Conservation (phyloP, 202 grass and related monocot genomes). For the Carex sylvatica region DNA sequence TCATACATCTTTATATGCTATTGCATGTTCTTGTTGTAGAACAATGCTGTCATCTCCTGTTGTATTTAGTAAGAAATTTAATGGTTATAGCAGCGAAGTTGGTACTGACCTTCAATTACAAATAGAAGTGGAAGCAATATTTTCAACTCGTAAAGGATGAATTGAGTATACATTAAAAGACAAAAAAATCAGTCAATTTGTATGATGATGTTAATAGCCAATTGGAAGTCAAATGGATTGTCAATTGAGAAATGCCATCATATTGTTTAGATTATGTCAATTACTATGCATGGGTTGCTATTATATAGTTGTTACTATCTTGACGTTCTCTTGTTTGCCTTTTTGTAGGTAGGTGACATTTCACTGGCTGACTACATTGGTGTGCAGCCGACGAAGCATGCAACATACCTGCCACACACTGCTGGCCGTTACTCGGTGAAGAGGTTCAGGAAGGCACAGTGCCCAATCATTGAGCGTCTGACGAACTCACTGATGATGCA, state of each 20-base stretch:
- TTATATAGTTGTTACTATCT: not conserved
- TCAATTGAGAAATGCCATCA: not conserved
- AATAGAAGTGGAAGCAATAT: not conserved
- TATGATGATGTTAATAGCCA: not conserved
- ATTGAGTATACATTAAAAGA: not conserved
- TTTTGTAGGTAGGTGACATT: constrained; percentile 49
- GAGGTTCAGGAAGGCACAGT: constrained; percentile 59
- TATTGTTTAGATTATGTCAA: not conserved
- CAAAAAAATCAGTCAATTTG: not conserved
- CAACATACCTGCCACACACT: constrained; percentile 54
- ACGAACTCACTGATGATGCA: constrained; percentile 70
- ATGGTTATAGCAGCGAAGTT: not conserved
- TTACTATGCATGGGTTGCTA: not conserved
- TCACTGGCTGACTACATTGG: constrained; percentile 50
- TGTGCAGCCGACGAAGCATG: constrained; percentile 46
- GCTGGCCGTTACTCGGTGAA: constrained; percentile 51
- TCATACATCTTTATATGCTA: not conserved
- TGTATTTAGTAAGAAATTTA: not conserved
- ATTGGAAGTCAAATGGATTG: not conserved
- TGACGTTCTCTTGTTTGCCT: not conserved
- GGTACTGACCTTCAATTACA: not conserved
- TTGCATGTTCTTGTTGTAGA: not conserved
- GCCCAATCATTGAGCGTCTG: constrained; percentile 52
- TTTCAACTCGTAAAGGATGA: not conserved
- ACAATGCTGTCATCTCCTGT: not conserved